phyloP scores from a whole-genome alignment of 2,329 filamentous ascomycete species.

The Stagonosporopsis rhizophila region DNA sequence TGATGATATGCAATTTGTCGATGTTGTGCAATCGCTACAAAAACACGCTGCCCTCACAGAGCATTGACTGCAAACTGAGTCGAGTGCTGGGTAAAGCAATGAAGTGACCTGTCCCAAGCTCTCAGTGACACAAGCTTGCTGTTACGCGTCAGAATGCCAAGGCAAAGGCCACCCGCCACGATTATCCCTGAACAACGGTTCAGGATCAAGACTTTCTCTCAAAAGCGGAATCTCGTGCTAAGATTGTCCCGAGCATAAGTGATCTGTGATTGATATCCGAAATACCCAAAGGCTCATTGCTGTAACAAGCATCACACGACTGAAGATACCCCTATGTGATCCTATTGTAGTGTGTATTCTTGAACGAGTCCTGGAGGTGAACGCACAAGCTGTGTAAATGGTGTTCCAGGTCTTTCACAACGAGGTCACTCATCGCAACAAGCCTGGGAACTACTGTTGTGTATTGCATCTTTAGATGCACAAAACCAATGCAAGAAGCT shows the following conservation, averaged over 20 bases:
- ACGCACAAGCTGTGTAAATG: background rate
- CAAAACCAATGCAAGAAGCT: conserved; percentile 21
- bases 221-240: background rate
- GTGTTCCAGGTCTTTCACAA: background rate
- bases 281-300: background rate
- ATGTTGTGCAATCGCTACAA: conserved; percentile 1
- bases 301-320: background rate
- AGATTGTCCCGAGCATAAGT: background rate
- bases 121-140: conserved; percentile 21
- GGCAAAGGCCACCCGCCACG: conserved; percentile 9
- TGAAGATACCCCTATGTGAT: background rate
- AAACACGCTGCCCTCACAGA: background rate
- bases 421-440: background rate
- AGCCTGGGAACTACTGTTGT: conserved; percentile 1
- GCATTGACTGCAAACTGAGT: background rate
- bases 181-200: conserved; percentile 1
- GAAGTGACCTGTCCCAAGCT: conserved; percentile 36
- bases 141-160: conserved; percentile 27
- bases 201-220: background rate
- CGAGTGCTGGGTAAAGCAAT: conserved; percentile 22
- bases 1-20: background rate
- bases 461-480: conserved; percentile 22
- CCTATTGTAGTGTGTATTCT: background rate
- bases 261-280: background rate
- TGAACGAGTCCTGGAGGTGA: background rate